phyloP scores from a whole-genome alignment of 2,329 filamentous ascomycete genomes.

The Penicillium sp. region DNA sequence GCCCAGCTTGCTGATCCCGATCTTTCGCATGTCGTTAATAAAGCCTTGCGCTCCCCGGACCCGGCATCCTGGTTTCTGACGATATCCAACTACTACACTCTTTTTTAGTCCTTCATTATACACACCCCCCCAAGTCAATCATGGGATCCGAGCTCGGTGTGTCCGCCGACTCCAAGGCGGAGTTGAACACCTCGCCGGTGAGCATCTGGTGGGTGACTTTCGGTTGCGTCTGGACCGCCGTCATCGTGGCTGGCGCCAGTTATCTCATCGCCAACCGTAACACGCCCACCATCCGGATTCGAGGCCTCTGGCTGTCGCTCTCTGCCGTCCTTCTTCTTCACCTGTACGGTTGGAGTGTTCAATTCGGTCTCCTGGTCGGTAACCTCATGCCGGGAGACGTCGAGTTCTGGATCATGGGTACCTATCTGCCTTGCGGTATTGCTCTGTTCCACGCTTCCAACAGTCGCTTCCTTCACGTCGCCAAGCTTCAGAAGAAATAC shows the following conservation, averaged over 20 bases:
- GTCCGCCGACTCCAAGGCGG: slow-evolving; percentile 25
- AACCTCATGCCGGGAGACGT: slow-evolving; percentile 48
- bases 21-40: background rate
- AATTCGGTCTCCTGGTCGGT: slow-evolving; percentile 38
- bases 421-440: slow-evolving; percentile 64
- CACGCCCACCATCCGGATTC: slow-evolving; percentile 37
- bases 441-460: slow-evolving; percentile 66
- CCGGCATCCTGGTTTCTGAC: background rate
- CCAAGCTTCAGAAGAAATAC: slow-evolving; percentile 53
- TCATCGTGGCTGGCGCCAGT: slow-evolving; percentile 29
- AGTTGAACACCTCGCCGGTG: slow-evolving; percentile 20
- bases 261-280: slow-evolving; percentile 35
- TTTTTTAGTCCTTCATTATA: background rate
- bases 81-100: background rate
- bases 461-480: slow-evolving; percentile 59
- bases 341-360: slow-evolving; percentile 35
- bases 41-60: background rate
- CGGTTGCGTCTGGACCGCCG: slow-evolving; percentile 33
- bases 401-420: slow-evolving; percentile 67
- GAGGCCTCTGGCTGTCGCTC: slow-evolving; percentile 39
- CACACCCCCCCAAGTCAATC: background rate
- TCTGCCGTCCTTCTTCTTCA: slow-evolving; percentile 39
- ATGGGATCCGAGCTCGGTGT: slow-evolving; percentile 35
- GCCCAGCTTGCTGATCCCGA: background rate
- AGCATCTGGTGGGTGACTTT: slow-evolving; percentile 31